Base-by-base conservation (phyloP, 78 protist species). In the Goniomonas avonlea region DNA sequence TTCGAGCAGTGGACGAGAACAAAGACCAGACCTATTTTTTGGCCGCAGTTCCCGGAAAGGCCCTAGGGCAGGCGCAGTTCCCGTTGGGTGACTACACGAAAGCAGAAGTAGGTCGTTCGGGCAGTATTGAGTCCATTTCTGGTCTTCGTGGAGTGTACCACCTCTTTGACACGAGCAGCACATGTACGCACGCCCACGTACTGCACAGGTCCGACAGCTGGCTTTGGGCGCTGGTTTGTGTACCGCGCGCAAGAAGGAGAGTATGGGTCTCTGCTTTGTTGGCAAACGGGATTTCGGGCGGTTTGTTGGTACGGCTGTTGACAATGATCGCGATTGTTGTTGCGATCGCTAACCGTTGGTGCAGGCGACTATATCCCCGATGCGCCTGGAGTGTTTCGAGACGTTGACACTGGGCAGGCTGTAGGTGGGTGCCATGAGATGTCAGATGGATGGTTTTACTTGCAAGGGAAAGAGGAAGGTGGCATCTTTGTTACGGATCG, bases 21-120 rank as follows among this genome's bases (percentile, higher is more conserved):
- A 86, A 90, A 76, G 93, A 89, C 85, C 94, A 90, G 83, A 59
- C 87, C 7, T 90, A 82, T 65, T 90, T 90, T 50, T 80, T 90
- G 8, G 70, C 89, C 27, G 77, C 65, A 68, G 60, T 83, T 23
- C 73, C 59, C 11, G 81, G 68, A 4, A 39, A n/a, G 2, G 59
- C 71, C 8, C 60, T 89, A 23, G 48, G 48, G 32, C 1, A 39
- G 47, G 32, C 83, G 18, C 21, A 82, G 27, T 89, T 89, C 63
- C 93, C 93, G n/a, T 27, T 89, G 17, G 93, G 77, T 13, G 58
- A 11, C 40, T 9, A 1, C n/a, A n/a, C n/a, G n/a, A n/a, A n/a
- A n/a, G n/a, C n/a, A n/a, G n/a, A n/a, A n/a, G n/a, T n/a, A n/a
- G n/a, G n/a, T n/a, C n/a, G n/a, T n/a, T n/a, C n/a, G n/a, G n/a